Conservation (phyloP, 306 rosid species). For the Vigna nakashimae region DNA sequence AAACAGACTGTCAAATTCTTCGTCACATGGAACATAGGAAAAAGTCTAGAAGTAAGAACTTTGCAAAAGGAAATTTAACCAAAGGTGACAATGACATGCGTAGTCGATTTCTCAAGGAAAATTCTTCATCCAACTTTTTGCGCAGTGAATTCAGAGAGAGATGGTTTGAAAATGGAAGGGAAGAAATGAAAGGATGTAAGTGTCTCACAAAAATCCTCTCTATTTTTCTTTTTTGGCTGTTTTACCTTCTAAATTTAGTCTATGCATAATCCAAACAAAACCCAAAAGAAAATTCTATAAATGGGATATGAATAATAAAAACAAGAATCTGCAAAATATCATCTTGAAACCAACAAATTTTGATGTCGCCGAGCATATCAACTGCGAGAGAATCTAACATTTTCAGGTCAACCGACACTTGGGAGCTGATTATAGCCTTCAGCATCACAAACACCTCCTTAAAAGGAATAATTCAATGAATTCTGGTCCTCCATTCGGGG, state of each 20-base stretch:
- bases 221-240: slow-evolving; percentile 30
- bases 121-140: slow-evolving; percentile 52
- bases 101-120: slow-evolving; percentile 50
- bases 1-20: slow-evolving; percentile 81
- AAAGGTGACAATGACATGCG: slow-evolving; percentile 44
- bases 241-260: slow-evolving; percentile 51
- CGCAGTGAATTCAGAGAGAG: slow-evolving; percentile 44
- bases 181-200: slow-evolving; percentile 46
- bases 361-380: neutral
- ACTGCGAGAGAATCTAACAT: slow-evolving; percentile 26
- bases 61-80: slow-evolving; percentile 39
- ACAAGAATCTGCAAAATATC: slow-evolving; percentile 19
- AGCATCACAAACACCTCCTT: slow-evolving; percentile 32
- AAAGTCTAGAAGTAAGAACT: slow-evolving; percentile 5
- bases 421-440: slow-evolving; percentile 4
- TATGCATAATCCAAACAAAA: slow-evolving; percentile 46
- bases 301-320: slow-evolving; percentile 29
- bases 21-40: slow-evolving; percentile 57
- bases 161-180: slow-evolving; percentile 41
- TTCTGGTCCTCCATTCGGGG: slow-evolving; percentile 18
- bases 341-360: slow-evolving; percentile 22
- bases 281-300: slow-evolving; percentile 43
- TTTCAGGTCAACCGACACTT: slow-evolving; percentile 20
- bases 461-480: neutral
- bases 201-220: slow-evolving; percentile 38